A percentile compares a stretch with the other conserved stretches of the same genome.
Evolutionary conservation across 306 rosid genomes (phyloP).

Genomic region (Lotus japonicus): DNA sequence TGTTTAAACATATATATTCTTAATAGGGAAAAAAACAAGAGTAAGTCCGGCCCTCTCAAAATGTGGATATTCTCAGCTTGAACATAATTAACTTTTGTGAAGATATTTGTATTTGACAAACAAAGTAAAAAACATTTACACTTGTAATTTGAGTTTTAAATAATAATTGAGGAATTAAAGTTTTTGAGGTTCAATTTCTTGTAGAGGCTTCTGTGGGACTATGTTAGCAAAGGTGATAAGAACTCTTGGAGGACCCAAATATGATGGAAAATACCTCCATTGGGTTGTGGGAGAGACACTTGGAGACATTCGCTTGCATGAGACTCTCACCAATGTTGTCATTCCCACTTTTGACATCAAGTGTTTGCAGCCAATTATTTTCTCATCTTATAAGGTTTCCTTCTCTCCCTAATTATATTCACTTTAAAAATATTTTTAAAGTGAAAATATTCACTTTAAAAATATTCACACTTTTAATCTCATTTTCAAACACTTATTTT

Average conservation of each 20-base stretch:
- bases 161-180: neutral
- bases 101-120: no score
- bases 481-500: no score
- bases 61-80: no score
- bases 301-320: constrained; percentile 45
- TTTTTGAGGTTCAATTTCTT: neutral
- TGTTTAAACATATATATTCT: neutral
- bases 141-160: no score
- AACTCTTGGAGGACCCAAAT: constrained; percentile 62
- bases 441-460: no score
- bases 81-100: no score
- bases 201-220: constrained; percentile 6
- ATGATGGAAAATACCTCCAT: constrained; percentile 64
- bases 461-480: no score
- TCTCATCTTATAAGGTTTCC: constrained; percentile 42
- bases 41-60: no score
- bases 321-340: constrained; percentile 62
- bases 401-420: neutral
- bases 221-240: constrained; percentile 11
- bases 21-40: no score
- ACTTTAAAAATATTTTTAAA: no score
- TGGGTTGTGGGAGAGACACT: constrained; percentile 40
- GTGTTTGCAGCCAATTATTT: constrained; percentile 48
- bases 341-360: constrained; percentile 60
- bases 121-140: no score